A percentile compares a stretch with the other conserved stretches of the same genome.
phyloP scores from a whole-genome alignment of 257 asterid species.

The Solanum virginianum region DNA sequence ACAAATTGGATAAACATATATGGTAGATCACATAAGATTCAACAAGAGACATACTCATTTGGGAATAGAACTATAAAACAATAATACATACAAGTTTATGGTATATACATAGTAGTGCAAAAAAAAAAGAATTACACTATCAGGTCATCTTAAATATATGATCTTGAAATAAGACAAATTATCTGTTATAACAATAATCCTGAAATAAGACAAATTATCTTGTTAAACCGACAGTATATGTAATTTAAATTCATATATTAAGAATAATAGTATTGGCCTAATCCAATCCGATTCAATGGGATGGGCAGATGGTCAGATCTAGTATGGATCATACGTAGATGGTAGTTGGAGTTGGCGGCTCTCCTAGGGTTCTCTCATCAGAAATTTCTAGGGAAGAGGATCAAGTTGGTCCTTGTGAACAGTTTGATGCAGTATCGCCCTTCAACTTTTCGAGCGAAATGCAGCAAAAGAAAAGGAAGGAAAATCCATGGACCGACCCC shows the following conservation, averaged over 20 bases:
- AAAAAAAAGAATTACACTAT: neutral
- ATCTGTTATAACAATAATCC: no score
- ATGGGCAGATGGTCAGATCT: no score
- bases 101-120: neutral
- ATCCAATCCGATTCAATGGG: neutral
- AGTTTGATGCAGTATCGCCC: no score
- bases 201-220: neutral
- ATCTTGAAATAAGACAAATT: neutral
- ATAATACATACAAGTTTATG: neutral
- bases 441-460: no score
- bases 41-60: neutral
- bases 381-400: no score
- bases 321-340: no score
- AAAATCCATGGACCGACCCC: no score
- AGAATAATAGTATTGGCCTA: neutral
- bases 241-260: neutral
- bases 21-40: conserved; percentile 15
- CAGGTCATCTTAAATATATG: neutral
- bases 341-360: no score
- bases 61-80: no score
- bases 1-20: conserved; percentile 32
- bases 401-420: no score
- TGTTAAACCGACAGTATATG: neutral
- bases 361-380: no score
- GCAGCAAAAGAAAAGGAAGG: no score